These are phyloP conservation scores for Achaetomium macrosporum DNA, from an alignment of 2,329 filamentous ascomycete genomes.

Conservation along the genomic window DNA sequence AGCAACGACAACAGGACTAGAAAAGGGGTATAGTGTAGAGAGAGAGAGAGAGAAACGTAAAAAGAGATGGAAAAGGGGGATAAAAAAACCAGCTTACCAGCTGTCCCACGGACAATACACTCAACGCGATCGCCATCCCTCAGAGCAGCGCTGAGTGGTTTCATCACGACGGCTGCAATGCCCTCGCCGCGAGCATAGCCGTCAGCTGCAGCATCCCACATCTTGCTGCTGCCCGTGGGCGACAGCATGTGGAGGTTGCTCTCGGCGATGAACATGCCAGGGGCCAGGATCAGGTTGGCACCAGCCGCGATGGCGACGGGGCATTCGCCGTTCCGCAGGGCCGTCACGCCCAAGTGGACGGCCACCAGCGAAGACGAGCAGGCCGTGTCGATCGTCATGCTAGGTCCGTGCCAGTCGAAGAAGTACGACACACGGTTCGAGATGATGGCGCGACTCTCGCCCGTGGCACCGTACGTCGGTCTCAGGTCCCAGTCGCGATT, in stretches of 20 bases:
- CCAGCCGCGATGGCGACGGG: conserved; percentile 28
- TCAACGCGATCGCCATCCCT: conserved; percentile 37
- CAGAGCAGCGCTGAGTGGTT: conserved; percentile 40
- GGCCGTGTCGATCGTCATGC: conserved; percentile 15
- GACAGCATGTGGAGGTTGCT: conserved; percentile 35
- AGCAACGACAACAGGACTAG: no score
- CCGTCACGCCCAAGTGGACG: conserved; percentile 1
- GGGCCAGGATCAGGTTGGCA: conserved; percentile 1
- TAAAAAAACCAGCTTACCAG: no score
- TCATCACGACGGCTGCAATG: conserved; percentile 41
- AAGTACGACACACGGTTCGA: not conserved
- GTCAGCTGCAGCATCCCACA: conserved; percentile 41
- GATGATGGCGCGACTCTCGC: not conserved
- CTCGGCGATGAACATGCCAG: conserved; percentile 26
- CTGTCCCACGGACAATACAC: conserved; percentile 39
- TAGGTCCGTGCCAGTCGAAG: conserved; percentile 5
- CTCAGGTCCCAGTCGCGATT: not conserved
- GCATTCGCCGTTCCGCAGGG: conserved; percentile 25
- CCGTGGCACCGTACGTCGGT: not conserved
- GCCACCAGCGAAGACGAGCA: conserved; percentile 12
- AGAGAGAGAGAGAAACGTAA: no score
- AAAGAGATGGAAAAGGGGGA: no score
- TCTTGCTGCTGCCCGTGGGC: conserved; percentile 32
- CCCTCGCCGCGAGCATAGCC: conserved; percentile 53
- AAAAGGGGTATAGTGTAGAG: no score